Base-by-base conservation (phyloP, 306 rosid genomes). In the Biancaea sappan region DNA sequence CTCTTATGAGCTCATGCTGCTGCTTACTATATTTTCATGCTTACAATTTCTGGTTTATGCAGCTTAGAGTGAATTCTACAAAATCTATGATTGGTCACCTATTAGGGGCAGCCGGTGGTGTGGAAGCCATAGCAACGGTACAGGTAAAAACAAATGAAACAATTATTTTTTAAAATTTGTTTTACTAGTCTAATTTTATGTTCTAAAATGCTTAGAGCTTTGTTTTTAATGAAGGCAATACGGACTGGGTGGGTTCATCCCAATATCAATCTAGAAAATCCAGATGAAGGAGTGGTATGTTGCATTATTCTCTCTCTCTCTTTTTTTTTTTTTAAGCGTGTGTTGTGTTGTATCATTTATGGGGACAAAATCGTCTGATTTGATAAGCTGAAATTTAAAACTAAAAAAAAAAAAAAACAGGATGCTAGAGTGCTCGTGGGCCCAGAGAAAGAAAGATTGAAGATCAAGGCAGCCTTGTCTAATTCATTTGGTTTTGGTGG, bases 51-150 rank as follows among this genome's bases (percentile, higher is more conserved):
- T 83, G 51, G 14, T 47, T 76, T 81, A 24, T 67, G 48, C 79
- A 93, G 98, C 75, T 93, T 61, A 80, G 80, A 85, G 84, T 93
- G 77, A 93, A 93, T 83, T 93, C 95, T 26, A 93, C 98, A 16
- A 93, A 93, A 65, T 90, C 97, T 66, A 93, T 93, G 98, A 88
- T 86, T 31, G 98, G 98, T 52, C 98, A 93, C 84, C 91, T 93
- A 69, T 86, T 93, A 52, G 98, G 98, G 54, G 98, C 96, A 57
- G 86, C 98, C 53, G 98, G 98, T 63, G 98, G 88, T 50, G 98
- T 93, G 69, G 98, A 93, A 85, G 98, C 97, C 4, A 88, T 90
- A 50, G 96, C 97, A 32, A 83, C 92, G 10, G 52, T 93, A 44
- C 97, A 90, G 91, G 97, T 93, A 40, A 60, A 59, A 76, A 58